Evolutionary conservation across 345 rosid genomes (phyloP).

Genomic region (Pugionium dolabratum): DNA sequence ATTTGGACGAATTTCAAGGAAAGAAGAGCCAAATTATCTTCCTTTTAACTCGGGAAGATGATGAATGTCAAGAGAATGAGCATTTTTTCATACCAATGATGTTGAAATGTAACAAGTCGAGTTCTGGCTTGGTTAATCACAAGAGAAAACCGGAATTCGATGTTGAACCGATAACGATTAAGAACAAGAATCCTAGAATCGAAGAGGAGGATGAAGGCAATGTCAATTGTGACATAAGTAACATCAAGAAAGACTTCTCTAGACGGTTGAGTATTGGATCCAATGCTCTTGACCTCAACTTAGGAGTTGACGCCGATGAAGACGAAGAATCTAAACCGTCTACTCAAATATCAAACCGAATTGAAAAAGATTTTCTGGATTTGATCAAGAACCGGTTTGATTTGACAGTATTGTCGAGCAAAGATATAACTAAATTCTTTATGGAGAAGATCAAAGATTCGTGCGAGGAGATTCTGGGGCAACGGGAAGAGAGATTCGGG

Average conservation of each 20-base stretch:
- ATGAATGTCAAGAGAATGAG: conserved; percentile 32
- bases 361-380: conserved; percentile 44
- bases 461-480: conserved; percentile 50
- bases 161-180: conserved; percentile 32
- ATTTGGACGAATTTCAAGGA: no score
- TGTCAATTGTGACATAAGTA: conserved; percentile 37
- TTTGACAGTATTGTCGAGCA: conserved; percentile 41
- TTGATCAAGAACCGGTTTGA: conserved; percentile 54
- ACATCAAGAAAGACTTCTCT: conserved; percentile 48
- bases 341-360: not conserved
- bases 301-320: conserved; percentile 50
- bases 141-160: conserved; percentile 66
- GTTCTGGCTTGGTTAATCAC: conserved; percentile 32
- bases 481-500: conserved; percentile 41
- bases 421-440: conserved; percentile 45
- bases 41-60: conserved; percentile 56
- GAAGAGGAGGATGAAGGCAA: conserved; percentile 37
- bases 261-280: conserved; percentile 54
- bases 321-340: conserved; percentile 28
- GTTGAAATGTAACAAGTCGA: conserved; percentile 48
- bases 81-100: conserved; percentile 55
- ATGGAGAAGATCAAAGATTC: conserved; percentile 45
- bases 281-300: conserved; percentile 72
- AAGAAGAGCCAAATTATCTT: conserved; percentile 47
- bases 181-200: conserved; percentile 48